Base-by-base conservation (phyloP, 805 yeast genomes). In the Cyberlindnera mrakii region DNA sequence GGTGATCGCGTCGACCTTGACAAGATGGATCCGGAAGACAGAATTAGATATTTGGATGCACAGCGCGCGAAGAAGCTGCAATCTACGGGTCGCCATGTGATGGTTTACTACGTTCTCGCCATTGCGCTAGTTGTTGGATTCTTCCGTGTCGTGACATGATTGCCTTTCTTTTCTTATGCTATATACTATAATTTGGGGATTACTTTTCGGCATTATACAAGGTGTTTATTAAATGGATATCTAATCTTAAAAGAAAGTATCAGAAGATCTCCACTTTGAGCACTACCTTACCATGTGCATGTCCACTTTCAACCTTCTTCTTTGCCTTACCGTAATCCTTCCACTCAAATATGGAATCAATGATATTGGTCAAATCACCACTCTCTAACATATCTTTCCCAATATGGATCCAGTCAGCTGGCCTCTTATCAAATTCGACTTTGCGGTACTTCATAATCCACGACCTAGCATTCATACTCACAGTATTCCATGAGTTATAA, bases 271-370 rank as follows among this genome's bases (percentile, higher is more conserved):
- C 75, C n/a, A 66, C 66, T 34, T 70, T 56, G 36, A 71, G 44
- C n/a, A 87, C 74, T 39, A 87, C 66, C 59, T 86, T 87, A 31
- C 96, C 96, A 43, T 71, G 75, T 7, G 81, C 78, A 44, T 68
- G 71, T 40, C 79, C 77, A 8, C 68, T 58, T 15, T 62, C 63
- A 44, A 85, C 63, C 51, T 68, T 69, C 4, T 73, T 73, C 40
- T 75, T 63, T 1, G 93, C 95, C 14, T 69, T 64, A 34, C 67
- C 51, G 44, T 65, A 72, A 5, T 82, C 70, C n/a, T 69, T 72
- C 71, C 85, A 77, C 18, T 74, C 66, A 48, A 67, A 75, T 30
- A 71, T 72, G 10, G 76, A 66, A 54, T 85, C 93, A 33, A 86
- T 65, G 27, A 70, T 61, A 16, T 76, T 64, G 45, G 63, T 63